Conservation (phyloP, 257 asterid genomes). For the Scutellaria barbata region DNA sequence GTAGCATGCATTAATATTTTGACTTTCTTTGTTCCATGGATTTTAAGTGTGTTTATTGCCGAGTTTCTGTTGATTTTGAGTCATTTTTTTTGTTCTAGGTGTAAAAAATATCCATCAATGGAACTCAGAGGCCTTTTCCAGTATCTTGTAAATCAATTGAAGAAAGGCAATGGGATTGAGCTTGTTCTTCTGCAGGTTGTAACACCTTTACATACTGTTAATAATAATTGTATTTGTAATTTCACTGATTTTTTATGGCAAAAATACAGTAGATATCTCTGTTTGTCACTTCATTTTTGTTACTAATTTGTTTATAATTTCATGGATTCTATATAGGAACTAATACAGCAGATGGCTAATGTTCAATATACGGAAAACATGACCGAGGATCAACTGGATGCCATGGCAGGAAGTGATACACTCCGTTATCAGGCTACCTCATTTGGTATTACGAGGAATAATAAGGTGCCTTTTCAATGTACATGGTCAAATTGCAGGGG, state of each 20-base stretch:
- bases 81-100: constrained; percentile 54
- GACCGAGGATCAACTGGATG: constrained; percentile 98
- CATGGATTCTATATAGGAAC: constrained; percentile 69
- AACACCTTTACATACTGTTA: constrained; percentile 10
- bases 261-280: constrained; percentile 65
- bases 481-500: background rate
- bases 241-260: constrained; percentile 48
- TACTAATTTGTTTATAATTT: constrained; percentile 31
- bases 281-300: constrained; percentile 34
- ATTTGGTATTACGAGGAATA: constrained; percentile 86
- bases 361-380: constrained; percentile 98
- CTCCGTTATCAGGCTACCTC: constrained; percentile 99
- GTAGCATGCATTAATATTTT: constrained; percentile 1
- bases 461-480: constrained; percentile 63
- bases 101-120: constrained; percentile 99
- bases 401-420: constrained; percentile 99
- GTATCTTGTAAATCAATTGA: constrained; percentile 96
- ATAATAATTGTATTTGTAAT: constrained; percentile 27
- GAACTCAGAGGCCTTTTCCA: constrained; percentile 99
- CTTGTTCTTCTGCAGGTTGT: constrained; percentile 92
- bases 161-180: constrained; percentile 96
- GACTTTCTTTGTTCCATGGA: constrained; percentile 8
- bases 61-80: constrained; percentile 37
- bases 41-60: constrained; percentile 9
- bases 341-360: constrained; percentile 98